Base-by-base conservation (phyloP, 257 asterid genomes). In the Rubia yunnanensis region DNA sequence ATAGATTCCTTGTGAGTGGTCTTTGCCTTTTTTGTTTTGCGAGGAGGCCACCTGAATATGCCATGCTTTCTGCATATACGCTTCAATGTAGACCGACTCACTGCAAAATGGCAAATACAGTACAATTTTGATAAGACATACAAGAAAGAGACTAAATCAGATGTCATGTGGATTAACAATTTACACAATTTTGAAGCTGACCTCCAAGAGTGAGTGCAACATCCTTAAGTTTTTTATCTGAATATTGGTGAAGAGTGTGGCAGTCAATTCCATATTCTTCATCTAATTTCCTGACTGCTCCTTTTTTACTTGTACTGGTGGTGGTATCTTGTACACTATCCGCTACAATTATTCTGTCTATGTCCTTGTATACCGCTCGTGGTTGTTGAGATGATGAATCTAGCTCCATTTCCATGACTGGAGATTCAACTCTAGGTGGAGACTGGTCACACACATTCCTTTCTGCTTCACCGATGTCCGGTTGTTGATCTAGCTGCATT, bases 31-130 rank as follows among this genome's bases (percentile, higher is more conserved):
- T 48, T 46, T 59, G 48, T 22, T 30, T 22, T 57, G 3, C 22
- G 5, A 5, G 49, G 41, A 27, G 32, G 66, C 73, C 73, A 68
- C 28, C 70, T 50, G n/a, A n/a, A n/a, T n/a, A n/a, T n/a, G n/a
- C n/a, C n/a, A n/a, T n/a, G n/a, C n/a, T n/a, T n/a, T n/a, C 68
- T 34, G 17, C 74, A 70, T 32, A 50, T 49, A 49, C 68, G 63
- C 56, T 70, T 60, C 5, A 70, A 10, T 8, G 74, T 70, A 31
- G 44, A 13, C 27, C 55, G 26, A 32, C 55, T 35, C n/a, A 70
- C 68, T 70, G 68, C 63, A 70, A 60, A 27, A 26, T 10, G 18
- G 10, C 18, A 54, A 26, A 38, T 38, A 38, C 46, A 48, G 28
- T 24, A 14, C 34, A 54, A 30, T 15, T 56, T 20, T 48, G 24